Conservation (phyloP, 495 filamentous ascomycete genomes). For the Stereocaulon alpinum region DNA sequence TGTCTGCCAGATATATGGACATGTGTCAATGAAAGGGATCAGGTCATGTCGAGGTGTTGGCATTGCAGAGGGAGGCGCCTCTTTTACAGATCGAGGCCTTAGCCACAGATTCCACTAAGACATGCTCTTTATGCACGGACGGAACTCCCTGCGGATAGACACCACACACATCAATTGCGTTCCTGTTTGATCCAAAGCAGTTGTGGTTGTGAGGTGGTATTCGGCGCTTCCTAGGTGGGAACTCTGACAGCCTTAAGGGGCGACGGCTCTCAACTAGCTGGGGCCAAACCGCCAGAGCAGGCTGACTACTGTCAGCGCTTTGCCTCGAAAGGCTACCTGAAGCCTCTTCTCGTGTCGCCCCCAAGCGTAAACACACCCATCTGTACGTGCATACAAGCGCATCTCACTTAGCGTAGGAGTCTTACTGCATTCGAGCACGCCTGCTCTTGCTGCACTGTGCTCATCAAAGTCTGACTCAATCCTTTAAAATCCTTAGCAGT, state of each 20-base stretch:
- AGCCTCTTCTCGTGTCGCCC: background rate
- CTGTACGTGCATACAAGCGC: conserved; percentile 15
- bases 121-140: conserved; percentile 6
- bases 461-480: background rate
- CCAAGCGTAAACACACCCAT: background rate
- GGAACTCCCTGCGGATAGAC: background rate
- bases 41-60: background rate
- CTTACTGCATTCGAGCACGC: background rate
- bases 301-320: conserved; percentile 10
- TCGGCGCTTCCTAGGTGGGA: conserved; percentile 1
- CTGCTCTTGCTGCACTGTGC: background rate
- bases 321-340: background rate
- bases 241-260: background rate
- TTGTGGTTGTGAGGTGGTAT: conserved; percentile 4
- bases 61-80: background rate
- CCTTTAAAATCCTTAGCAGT: conserved; percentile 4
- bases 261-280: background rate
- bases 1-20: background rate
- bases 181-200: conserved; percentile 1
- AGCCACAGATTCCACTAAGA: conserved; percentile 1
- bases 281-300: background rate
- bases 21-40: background rate
- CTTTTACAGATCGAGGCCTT: conserved; percentile 2
- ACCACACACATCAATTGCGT: background rate
- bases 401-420: conserved; percentile 10